Evolutionary conservation across 768 basidiomycete species (phyloP).

Genomic region (Erythrobasidium yunnanense): DNA sequence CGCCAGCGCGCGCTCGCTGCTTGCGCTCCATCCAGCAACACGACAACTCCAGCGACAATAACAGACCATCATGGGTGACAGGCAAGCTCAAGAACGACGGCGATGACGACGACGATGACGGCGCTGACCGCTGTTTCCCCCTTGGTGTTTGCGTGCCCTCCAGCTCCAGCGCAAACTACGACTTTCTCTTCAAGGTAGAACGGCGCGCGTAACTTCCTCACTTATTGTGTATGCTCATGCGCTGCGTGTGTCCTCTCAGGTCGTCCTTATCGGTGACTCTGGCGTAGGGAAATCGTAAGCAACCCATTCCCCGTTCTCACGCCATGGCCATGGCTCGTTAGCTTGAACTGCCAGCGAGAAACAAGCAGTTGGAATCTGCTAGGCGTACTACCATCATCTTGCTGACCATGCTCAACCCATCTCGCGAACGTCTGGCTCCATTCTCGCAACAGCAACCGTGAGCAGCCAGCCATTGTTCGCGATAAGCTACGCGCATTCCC

Average conservation of each 20-base stretch:
- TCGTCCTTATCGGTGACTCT: slow-evolving; percentile 97
- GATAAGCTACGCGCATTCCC: background rate
- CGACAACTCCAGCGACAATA: too few relatives aligned
- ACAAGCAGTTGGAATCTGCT: background rate
- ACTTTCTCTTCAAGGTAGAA: slow-evolving; percentile 93
- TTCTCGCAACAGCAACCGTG: background rate
- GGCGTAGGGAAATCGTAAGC: slow-evolving; percentile 99
- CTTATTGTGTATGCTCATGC: background rate
- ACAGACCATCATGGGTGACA: too few relatives aligned
- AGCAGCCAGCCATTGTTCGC: background rate
- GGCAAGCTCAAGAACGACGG: too few relatives aligned
- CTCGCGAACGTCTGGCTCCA: slow-evolving; percentile 31
- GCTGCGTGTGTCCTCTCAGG: slow-evolving; percentile 47
- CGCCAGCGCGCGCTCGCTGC: too few relatives aligned
- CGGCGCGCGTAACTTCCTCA: background rate
- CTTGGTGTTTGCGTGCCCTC: background rate
- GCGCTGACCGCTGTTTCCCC: too few relatives aligned
- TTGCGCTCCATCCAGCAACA: too few relatives aligned
- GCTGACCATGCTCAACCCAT: background rate
- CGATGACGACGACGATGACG: too few relatives aligned
- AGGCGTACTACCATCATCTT: background rate
- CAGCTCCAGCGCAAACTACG: slow-evolving; percentile 48
- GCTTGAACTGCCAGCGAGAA: too few relatives aligned
- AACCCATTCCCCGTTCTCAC: slow-evolving; percentile 23
- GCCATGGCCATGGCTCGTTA: too few relatives aligned